Evolutionary conservation across 257 asterid genomes (phyloP), one percentile per base, ranked within the genome.

Genomic region (Solanum virginianum): DNA sequence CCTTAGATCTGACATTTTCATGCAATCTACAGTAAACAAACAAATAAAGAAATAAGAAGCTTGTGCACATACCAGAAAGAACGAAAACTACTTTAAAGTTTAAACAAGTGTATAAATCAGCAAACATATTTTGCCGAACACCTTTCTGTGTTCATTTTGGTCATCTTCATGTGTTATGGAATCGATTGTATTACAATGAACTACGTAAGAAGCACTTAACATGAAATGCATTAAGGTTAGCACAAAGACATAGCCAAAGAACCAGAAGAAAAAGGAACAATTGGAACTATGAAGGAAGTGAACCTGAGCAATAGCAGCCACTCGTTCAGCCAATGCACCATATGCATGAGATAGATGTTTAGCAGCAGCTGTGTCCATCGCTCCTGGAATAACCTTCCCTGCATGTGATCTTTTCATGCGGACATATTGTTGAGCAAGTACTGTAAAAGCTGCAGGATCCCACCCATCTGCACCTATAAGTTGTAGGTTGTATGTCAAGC

Each of bases 271-370:
- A 82, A 17, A 26, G 17, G 72, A 65, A 47, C 63, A 79, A 17
- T 14, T 10, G 81, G 59, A 26, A 20, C 69, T 16, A 83, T 87
- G 87, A 79, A 84, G 55, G n/a, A 55, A 84, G 69, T 62, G 32
- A 74, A 95, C 98, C 99, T 97, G 99, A 84, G 99, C 98, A 36
- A 97, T 94, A 80, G 93, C 91, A 87, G 99, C 99, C 79, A 97
- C 99, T 80, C 92, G 90, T 88, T 95, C 97, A 7, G 99, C 94
- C 55, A 87, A 88, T 85, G 91, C 86, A 69, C 99, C 98, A 87
- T 97, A 97, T 20, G 98, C 98, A 90, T 92, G 98, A 45, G 99
- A 97, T 84, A 97, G 88, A 92, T 97, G 98, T 90, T 94, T 97
- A 36, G 99, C 98, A 4, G 90, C 92, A 86, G 94, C 92, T 53